These are phyloP conservation scores for Apostasia ramifera DNA, from an alignment of 106 monocot genomes.

Conservation along the genomic window DNA sequence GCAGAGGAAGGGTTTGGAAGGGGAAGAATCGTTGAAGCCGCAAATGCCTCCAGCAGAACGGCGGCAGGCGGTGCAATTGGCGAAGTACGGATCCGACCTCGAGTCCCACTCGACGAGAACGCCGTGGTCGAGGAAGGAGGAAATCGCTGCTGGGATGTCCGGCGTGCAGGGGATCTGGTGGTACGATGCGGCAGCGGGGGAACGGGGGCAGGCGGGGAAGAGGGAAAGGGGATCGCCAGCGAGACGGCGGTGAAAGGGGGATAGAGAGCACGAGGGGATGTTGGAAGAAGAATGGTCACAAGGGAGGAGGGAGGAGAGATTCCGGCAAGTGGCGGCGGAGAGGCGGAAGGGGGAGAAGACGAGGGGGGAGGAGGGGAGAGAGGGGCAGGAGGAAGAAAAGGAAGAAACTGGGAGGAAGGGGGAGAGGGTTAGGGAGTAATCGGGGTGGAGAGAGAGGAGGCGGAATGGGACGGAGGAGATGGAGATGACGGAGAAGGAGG, in stretches of 20 bases:
- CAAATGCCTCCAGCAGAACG: constrained; percentile 17
- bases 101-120: constrained; percentile 30
- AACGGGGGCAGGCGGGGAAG: constrained; percentile 13
- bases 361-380: constrained; percentile 23
- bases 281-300: not conserved
- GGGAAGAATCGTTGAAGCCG: constrained; percentile 43
- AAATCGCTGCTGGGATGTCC: not conserved
- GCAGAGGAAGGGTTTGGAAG: constrained; percentile 45
- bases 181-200: not conserved
- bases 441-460: not conserved
- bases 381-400: not conserved
- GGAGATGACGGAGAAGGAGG: constrained; percentile 9
- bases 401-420: constrained; percentile 1
- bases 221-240: constrained; percentile 20
- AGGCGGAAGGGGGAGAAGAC: constrained; percentile 31
- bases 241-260: constrained; percentile 9
- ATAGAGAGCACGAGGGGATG: not conserved
- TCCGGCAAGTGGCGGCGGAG: constrained; percentile 15
- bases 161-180: not conserved
- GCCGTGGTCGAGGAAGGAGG: constrained; percentile 26
- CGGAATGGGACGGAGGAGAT: constrained; percentile 22
- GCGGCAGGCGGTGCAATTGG: constrained; percentile 26
- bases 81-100: constrained; percentile 30
- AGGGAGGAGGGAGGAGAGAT: constrained; percentile 14
- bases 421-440: constrained; percentile 8